phyloP scores from a whole-genome alignment of 2,329 filamentous ascomycete species.

The Trichophyton equinum region DNA sequence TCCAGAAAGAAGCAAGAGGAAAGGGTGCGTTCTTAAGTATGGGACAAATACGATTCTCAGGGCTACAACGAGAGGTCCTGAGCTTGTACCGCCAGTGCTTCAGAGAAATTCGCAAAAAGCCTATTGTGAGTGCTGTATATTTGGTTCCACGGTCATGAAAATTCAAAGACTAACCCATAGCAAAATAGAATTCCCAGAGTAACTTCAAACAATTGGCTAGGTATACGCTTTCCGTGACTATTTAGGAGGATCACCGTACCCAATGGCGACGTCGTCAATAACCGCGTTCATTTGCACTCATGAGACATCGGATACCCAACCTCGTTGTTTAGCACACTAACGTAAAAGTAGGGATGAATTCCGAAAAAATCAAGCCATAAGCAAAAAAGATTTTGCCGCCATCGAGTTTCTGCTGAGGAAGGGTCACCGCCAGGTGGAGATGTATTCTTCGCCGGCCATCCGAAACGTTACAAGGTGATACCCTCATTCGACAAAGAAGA shows the following conservation, averaged over 20 bases:
- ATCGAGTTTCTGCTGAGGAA: constrained; percentile 78
- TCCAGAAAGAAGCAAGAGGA: neutral
- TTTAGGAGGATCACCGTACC: neutral
- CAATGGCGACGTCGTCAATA: no score
- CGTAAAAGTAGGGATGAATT: constrained; percentile 57
- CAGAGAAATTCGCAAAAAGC: constrained; percentile 69
- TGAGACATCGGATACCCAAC: no score
- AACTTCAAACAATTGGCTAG: constrained; percentile 33
- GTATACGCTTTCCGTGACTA: constrained; percentile 19
- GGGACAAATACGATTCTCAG: constrained; percentile 44
- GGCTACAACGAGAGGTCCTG: constrained; percentile 81
- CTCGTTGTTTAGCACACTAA: neutral
- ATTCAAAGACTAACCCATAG: neutral
- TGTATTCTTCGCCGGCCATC: constrained; percentile 67
- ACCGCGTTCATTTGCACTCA: no score
- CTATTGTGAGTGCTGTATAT: constrained; percentile 42
- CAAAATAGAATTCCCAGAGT: constrained; percentile 25
- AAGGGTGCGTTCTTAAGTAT: neutral
- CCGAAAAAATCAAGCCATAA: constrained; percentile 51
- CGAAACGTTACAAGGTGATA: constrained; percentile 49
- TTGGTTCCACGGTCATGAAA: no score
- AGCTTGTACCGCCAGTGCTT: constrained; percentile 77
- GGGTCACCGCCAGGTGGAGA: constrained; percentile 67
- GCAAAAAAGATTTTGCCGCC: constrained; percentile 74
- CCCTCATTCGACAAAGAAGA: neutral